Evolutionary conservation across 768 basidiomycete species (phyloP).

Genomic region (Gelatoporia subvermispora): DNA sequence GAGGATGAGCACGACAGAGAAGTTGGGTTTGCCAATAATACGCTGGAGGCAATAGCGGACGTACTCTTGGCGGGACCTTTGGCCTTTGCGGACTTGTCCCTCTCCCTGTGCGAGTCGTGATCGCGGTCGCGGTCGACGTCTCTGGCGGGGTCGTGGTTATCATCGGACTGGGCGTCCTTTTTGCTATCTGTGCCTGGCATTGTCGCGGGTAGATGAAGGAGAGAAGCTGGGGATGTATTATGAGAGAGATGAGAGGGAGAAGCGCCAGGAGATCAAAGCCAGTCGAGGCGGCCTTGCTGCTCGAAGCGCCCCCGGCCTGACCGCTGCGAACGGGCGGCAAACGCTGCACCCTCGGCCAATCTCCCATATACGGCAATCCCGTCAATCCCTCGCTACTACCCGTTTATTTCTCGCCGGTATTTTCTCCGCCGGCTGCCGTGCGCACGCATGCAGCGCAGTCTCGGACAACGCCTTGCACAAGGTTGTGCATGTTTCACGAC

Average conservation of each 20-base stretch:
- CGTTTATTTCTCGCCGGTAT: too few relatives aligned
- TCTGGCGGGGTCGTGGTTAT: conserved; percentile 7
- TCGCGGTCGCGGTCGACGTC: conserved; percentile 14
- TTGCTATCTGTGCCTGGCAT: conserved; percentile 16
- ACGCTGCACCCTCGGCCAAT: too few relatives aligned
- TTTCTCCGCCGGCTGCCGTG: too few relatives aligned
- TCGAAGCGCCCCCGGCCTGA: too few relatives aligned
- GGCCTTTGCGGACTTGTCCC: conserved; percentile 15
- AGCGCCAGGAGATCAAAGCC: not conserved
- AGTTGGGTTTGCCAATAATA: not conserved
- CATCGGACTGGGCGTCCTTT: conserved; percentile 10
- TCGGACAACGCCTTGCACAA: too few relatives aligned
- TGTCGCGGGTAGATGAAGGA: not conserved
- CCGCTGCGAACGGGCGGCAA: too few relatives aligned
- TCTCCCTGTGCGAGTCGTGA: conserved; percentile 12
- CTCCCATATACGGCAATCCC: too few relatives aligned
- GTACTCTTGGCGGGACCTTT: conserved; percentile 19
- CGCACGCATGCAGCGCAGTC: too few relatives aligned
- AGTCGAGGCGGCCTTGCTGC: too few relatives aligned
- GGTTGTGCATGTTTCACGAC: too few relatives aligned
- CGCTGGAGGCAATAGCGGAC: not conserved
- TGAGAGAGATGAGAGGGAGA: not conserved
- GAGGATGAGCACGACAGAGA: conserved; percentile 4
- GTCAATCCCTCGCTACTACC: too few relatives aligned
- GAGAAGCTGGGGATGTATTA: not conserved